Conservation (phyloP, 345 rosid genomes). For the Lenwebbia sp. region DNA sequence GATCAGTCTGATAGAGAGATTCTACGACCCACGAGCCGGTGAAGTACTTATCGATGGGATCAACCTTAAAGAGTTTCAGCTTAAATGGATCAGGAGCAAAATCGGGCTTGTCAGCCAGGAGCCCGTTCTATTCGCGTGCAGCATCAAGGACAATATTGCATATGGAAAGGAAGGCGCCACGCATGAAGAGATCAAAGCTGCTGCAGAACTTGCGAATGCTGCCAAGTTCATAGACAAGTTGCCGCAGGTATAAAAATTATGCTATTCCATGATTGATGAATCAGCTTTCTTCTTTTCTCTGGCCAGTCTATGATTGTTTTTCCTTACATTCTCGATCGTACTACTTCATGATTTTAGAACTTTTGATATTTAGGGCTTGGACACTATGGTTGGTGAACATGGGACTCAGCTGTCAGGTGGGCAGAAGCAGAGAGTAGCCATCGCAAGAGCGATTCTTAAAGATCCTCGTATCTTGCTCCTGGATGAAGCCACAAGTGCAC, state of each 20-base stretch:
- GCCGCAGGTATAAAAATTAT: constrained; percentile 15
- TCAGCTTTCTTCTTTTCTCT: not conserved
- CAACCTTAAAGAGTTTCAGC: constrained; percentile 16
- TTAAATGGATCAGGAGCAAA: constrained; percentile 22
- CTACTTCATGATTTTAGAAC: not conserved
- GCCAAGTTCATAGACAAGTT: constrained; percentile 27
- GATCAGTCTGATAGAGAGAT: constrained; percentile 23
- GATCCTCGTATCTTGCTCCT: constrained; percentile 27
- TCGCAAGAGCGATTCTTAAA: constrained; percentile 31
- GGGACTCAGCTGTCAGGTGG: constrained; percentile 44
- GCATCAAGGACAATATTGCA: constrained; percentile 24
- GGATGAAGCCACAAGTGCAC: constrained; percentile 37
- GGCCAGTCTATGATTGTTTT: not conserved
- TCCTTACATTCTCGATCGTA: not conserved
- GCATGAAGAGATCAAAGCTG: constrained; percentile 16
- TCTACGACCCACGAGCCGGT: constrained; percentile 21
- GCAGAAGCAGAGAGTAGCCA: constrained; percentile 38
- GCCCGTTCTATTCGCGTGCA: constrained; percentile 22
- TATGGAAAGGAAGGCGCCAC: constrained; percentile 31
- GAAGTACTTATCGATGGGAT: constrained; percentile 23
- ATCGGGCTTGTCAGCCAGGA: constrained; percentile 32
- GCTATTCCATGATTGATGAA: not conserved
- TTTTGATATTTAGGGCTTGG: constrained; percentile 17
- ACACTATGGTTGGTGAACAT: constrained; percentile 42
- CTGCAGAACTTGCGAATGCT: constrained; percentile 28